These are phyloP conservation scores for Umbelopsis sp. DNA, from an alignment of 192 early-diverging fungal genomes.

Conservation along the genomic window DNA sequence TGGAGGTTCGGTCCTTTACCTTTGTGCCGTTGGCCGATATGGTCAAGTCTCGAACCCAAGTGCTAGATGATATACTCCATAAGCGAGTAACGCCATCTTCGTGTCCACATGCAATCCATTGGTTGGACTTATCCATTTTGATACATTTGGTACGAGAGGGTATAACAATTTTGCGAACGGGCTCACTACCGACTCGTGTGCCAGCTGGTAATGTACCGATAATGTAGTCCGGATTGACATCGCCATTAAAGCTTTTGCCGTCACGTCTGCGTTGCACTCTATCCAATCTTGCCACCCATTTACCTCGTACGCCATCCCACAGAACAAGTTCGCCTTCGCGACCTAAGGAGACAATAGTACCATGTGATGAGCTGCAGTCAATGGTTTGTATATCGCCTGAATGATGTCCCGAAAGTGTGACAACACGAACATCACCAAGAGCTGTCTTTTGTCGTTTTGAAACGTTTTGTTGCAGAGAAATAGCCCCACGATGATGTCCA, in stretches of 20 bases:
- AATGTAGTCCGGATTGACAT: background rate
- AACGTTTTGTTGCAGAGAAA: constrained; percentile 22
- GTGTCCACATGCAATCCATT: constrained; percentile 31
- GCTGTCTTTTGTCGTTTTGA: constrained; percentile 18
- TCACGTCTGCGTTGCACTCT: constrained; percentile 11
- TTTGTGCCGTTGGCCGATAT: background rate
- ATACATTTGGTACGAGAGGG: constrained; percentile 16
- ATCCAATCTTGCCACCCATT: constrained; percentile 35
- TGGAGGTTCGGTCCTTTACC: background rate
- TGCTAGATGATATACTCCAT: constrained; percentile 27
- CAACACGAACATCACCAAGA: constrained; percentile 16
- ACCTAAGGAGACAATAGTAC: constrained; percentile 24
- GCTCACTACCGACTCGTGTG: background rate
- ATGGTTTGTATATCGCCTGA: constrained; percentile 28
- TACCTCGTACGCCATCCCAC: constrained; percentile 26
- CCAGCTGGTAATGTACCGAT: background rate
- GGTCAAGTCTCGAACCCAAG: constrained; percentile 12
- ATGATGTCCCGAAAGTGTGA: constrained; percentile 28
- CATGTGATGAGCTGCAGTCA: constrained; percentile 23
- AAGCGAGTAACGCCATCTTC: constrained; percentile 31
- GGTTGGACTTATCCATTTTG: constrained; percentile 26
- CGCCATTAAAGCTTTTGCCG: background rate
- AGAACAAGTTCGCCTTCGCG: constrained; percentile 34
- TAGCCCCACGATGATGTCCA: constrained; percentile 29
- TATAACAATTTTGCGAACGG: background rate